These are phyloP conservation scores for Copromyces sp. DNA, from an alignment of 495 filamentous ascomycete genomes.

Conservation along the genomic window DNA sequence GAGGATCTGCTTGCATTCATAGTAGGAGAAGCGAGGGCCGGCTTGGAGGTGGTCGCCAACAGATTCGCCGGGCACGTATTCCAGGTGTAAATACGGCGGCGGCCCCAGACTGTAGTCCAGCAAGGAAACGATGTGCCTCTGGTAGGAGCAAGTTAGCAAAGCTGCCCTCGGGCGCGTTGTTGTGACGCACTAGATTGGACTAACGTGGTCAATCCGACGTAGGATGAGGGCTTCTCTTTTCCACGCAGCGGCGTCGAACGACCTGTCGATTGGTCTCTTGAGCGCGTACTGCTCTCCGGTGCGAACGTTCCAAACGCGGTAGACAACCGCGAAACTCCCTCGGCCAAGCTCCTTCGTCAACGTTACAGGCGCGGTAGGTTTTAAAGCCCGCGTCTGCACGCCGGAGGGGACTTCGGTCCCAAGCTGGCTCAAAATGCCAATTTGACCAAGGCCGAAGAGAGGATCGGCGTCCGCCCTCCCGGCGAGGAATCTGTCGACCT, in stretches of 20 bases:
- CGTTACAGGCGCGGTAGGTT: neutral
- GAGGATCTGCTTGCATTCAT: constrained; percentile 4
- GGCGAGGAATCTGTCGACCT: constrained; percentile 4
- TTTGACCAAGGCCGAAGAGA: neutral
- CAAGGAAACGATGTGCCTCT: constrained; percentile 1
- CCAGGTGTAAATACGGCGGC: neutral
- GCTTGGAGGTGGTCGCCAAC: neutral
- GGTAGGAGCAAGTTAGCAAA: neutral
- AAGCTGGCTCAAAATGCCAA: neutral
- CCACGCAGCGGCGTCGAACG: neutral
- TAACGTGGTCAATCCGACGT: constrained; percentile 3
- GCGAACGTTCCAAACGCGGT: constrained; percentile 2
- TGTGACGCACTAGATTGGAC: neutral
- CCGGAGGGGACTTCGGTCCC: neutral
- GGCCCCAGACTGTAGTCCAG: neutral
- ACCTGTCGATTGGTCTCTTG: neutral
- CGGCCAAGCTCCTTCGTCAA: neutral
- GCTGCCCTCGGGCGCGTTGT: neutral
- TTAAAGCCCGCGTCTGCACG: neutral
- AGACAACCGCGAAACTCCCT: constrained; percentile 1
- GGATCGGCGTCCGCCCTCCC: neutral
- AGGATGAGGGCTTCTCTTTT: neutral
- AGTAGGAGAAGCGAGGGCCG: neutral
- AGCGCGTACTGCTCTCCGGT: constrained; percentile 3
- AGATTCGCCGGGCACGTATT: constrained; percentile 8